Base-by-base conservation (phyloP, 2,329 filamentous ascomycete species). In the Xylaria sp. region DNA sequence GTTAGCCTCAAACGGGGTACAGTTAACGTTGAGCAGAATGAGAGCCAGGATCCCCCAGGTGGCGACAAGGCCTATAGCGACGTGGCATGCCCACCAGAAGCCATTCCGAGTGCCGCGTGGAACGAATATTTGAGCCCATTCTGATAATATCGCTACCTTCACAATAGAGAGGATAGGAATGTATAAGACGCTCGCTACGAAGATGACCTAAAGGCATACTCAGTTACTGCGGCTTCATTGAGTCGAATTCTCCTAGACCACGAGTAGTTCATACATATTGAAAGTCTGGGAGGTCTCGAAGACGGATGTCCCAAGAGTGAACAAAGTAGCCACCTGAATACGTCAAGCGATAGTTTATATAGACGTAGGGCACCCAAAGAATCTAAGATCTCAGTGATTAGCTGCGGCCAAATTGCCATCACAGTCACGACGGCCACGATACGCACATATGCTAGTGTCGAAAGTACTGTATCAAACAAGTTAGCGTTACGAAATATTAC, bases 111-210 rank as follows among this genome's bases (percentile, higher is more conserved):
- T 46, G 18, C 41, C 41, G 1, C 41, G 41, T 7, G 41, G 41
- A 46, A 46, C 41, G 41, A 46, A 46, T n/a, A 46, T 46, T n/a
- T 46, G 41, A 46, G 41, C 41, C 41, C 41, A 46, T 18, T 46
- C 41, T 46, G 41, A 6, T 15, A 46, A 46, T 46, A 46, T 46
- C 3, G 41, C 41, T n/a, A 46, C 2, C 18, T 46, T 46, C 6
- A 46, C 41, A 46, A 46, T 46, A n/a, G 41, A 46, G 15, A 46
- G 41, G 18, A 46, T 46, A 46, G 41, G 41, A 46, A 46, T 46
- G 7, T 46, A 46, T n/a, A 46, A 46, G 5, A 46, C 41, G 18
- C 41, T 46, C 41, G 41, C 41, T 46, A 46, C 41, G 41, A 46
- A 46, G 18, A 46, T 46, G 15, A 46, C 41, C 41, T 46, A 46